Base-by-base conservation (phyloP, 352 stramenopile genomes). In the Plasmopara muralis region DNA sequence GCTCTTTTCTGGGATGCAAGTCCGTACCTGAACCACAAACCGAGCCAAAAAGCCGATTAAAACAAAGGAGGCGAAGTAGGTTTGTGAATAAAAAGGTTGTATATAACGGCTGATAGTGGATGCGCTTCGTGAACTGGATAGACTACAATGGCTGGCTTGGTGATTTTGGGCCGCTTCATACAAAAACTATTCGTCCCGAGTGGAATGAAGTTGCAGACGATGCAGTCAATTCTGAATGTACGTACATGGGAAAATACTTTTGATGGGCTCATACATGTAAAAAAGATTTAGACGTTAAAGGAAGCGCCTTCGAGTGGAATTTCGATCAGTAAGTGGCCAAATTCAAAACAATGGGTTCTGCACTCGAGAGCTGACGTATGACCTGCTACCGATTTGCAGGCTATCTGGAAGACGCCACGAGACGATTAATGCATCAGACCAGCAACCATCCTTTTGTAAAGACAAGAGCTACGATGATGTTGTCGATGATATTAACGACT, bases 61-160 rank as follows among this genome's bases (percentile, higher is more conserved):
- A 64, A 15, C 46, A 53, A 49, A 9, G 25, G 3, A 77, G 60
- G 38, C 47, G 61, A 66, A 68, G 60, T 68, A 56, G 31, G 51
- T 35, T 9, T 44, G 14, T 38, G 14, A 8, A 39, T 7, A 5
- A 45, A 31, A 28, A 49, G n/a, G 7, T 40, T 40, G 45, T 37
- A 20, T 25, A 18, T 12, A 47, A 15, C 38, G 31, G 9, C 25
- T 60, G 25, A 39, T 50, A 7, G 28, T 1, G 47, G 14, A 43
- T 34, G 31, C 43, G 39, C 29, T 50, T 25, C 5, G 16, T 47
- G 14, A 58, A 10, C 30, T 55, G 3, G 15, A 15, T 33, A 89
- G 78, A 68, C 37, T 89, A 82, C 63, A 81, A 82, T 20, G 74
- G 76, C 7, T 93, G 82, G 77, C 49, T 93, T 2, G 77, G 79